These are phyloP conservation scores for Colletotrichum filicis DNA, from an alignment of 2,329 filamentous ascomycete species.

Conservation along the genomic window DNA sequence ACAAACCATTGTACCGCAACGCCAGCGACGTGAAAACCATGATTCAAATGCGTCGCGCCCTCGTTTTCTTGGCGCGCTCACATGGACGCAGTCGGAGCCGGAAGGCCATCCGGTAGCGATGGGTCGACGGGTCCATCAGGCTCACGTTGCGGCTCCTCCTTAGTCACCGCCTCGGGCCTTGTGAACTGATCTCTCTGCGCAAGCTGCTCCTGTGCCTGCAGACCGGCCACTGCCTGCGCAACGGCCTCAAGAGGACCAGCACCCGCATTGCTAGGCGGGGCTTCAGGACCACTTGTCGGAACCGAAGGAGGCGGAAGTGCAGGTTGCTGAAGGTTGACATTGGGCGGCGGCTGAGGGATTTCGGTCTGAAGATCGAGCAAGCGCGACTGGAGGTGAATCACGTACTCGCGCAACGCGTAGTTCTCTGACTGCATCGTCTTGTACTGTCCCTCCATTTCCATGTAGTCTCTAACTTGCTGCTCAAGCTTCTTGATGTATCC, in stretches of 20 bases:
- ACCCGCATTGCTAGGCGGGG: constrained; percentile 34
- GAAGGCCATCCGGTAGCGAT: constrained; percentile 58
- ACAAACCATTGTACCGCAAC: constrained; percentile 35
- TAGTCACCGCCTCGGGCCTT: constrained; percentile 43
- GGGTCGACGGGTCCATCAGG: constrained; percentile 64
- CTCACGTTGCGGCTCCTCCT: constrained; percentile 55
- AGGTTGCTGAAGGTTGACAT: constrained; percentile 75
- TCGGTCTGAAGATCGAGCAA: constrained; percentile 87
- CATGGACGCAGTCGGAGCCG: constrained; percentile 44
- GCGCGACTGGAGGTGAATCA: constrained; percentile 88
- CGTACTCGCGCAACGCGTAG: constrained; percentile 90
- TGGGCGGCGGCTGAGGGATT: constrained; percentile 83
- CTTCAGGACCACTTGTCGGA: constrained; percentile 27
- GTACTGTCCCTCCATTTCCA: constrained; percentile 78
- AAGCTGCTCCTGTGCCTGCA: constrained; percentile 55
- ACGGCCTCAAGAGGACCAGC: constrained; percentile 58
- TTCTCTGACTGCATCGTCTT: constrained; percentile 90
- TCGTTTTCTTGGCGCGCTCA: constrained; percentile 32
- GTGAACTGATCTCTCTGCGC: constrained; percentile 49
- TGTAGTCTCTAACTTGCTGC: constrained; percentile 87
- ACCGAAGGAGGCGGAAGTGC: constrained; percentile 41
- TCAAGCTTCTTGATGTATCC: constrained; percentile 98
- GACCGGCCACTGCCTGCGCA: constrained; percentile 59
- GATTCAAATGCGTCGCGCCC: constrained; percentile 27
- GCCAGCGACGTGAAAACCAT: constrained; percentile 28